phyloP scores from a whole-genome alignment of 306 rosid species.

The cucumber (Cucumis sativus) region Cucumber_9930_V3 NC_026658.2:8136501-8137000 shows the following conservation, averaged over 20 bases:
- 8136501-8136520: neutral
- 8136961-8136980: constrained; percentile 11
- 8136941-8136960: constrained; percentile 43
- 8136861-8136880: no score
- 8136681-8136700: constrained; percentile 44
- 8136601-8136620: no score
- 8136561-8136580: no score
- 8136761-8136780: no score
- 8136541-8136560: neutral
- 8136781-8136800: constrained; percentile 66
- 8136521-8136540: neutral
- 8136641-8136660: constrained; percentile 16
- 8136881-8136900: constrained; percentile 19
- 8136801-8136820: constrained; percentile 90
- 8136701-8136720: constrained; percentile 11
- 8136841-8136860: neutral
- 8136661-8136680: constrained; percentile 60
- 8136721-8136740: no score
- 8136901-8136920: constrained; percentile 33
- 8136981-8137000: neutral
- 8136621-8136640: no score
- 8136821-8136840: neutral
- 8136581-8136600: no score
- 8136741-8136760: no score
- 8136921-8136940: constrained; percentile 36